Base-by-base conservation (phyloP, 331 rosid species). In the Rosa hybrid region DNA sequence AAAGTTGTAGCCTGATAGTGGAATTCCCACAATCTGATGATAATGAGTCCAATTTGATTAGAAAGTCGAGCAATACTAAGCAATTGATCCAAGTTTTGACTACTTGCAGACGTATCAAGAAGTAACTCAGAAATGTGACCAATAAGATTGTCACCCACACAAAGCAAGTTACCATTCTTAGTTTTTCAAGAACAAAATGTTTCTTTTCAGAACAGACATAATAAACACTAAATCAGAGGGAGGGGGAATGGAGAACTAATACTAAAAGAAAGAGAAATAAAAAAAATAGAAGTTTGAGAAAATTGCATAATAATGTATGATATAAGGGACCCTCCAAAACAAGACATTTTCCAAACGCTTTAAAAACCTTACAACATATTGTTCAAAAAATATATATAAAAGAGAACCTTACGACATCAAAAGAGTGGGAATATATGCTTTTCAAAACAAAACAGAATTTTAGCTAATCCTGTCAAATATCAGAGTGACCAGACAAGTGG, bases 11-110 rank as follows among this genome's bases (percentile, higher is more conserved):
- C 75, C 78, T 77, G 71, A 82, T 82, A 72, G 60, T 65, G 69
- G 78, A 72, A 72, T 38, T 72, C 63, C 78, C 79, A 77, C 81
- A 82, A 68, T 77, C 78, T 71, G 85, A 77, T 63, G 79, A 63
- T 70, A 82, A 71, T 27, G 82, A 77, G 79, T 71, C 82, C 85
- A 77, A 49, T 77, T 50, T 30, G 68, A 82, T 77, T 77, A 77
- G 83, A 56, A 77, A 13, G 81, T 25, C 56, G 3, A 51, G 46
- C 18, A 77, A 53, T 56, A 71, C 68, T 45, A 76, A 71, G 12
- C 56, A 60, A 71, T 5, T 53, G 38, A 77, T 53, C 75, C 62
- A 81, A 13, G 64, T 42, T 77, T 81, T 82, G 34, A 77, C 38
- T 46, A n/a, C 10, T 71, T 44, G 23, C 70, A 72, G 48, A 71